Percentiles rank a stretch among this genome's conserved stretches.
Evolutionary conservation across 1,284 basidiomycete species (phyloP).

Genomic region (Austroboletus olivaceoglutinosus): DNA sequence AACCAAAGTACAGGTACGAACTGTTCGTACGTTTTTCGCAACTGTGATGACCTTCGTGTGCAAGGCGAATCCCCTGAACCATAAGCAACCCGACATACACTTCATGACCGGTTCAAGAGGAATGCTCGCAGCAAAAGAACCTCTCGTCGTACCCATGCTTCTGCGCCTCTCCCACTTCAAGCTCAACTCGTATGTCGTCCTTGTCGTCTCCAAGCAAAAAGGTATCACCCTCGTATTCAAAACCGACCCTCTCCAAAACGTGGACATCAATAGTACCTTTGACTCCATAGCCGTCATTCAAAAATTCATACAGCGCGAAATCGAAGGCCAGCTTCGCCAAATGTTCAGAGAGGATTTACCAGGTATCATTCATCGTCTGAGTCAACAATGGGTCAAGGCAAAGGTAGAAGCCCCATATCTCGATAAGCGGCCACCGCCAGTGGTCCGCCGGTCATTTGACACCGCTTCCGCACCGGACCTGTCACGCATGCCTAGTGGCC

Average conservation of each 20-base stretch:
- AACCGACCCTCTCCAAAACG: conserved; percentile 97
- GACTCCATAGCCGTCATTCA: conserved; percentile 98
- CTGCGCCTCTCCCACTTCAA: conserved; percentile 94
- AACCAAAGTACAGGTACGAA: conserved; percentile 89
- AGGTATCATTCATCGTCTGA: conserved; percentile 93
- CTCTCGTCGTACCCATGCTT: conserved; percentile 96
- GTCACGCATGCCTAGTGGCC: conserved; percentile 11
- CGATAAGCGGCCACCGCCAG: conserved; percentile 44
- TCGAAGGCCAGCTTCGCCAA: conserved; percentile 94
- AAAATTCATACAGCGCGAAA: conserved; percentile 94
- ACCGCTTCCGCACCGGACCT: conserved; percentile 27
- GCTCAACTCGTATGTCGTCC: conserved; percentile 93
- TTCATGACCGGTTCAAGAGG: conserved; percentile 73
- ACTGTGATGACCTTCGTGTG: conserved; percentile 3
- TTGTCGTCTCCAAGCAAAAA: conserved; percentile 95
- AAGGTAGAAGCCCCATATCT: conserved; percentile 81
- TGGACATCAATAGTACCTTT: conserved; percentile 97
- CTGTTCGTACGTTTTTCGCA: neutral
- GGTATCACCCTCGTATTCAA: conserved; percentile 99
- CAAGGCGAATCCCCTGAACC: conserved; percentile 93
- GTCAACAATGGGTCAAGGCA: conserved; percentile 91
- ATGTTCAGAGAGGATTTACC: conserved; percentile 98
- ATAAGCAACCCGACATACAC: conserved; percentile 81
- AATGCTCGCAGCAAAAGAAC: conserved; percentile 89
- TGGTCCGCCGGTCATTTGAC: conserved; percentile 35